phyloP scores from a whole-genome alignment of 2,329 filamentous ascomycete genomes.

The Fusarium tupiense region DNA sequence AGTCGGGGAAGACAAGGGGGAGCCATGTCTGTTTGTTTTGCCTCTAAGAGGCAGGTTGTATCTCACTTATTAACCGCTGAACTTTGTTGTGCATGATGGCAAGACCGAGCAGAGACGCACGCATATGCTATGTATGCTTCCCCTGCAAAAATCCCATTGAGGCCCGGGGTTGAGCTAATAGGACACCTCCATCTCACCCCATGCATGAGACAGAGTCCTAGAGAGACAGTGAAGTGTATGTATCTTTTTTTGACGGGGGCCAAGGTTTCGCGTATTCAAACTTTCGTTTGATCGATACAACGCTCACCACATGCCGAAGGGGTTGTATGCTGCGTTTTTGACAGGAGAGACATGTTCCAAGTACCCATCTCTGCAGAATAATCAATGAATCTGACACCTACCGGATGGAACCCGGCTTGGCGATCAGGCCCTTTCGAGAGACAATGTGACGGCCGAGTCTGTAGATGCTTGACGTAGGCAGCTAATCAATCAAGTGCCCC shows the following conservation, averaged over 20 bases:
- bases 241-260: not conserved
- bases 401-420: not conserved
- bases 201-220: not conserved
- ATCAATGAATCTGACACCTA: not conserved
- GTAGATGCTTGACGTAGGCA: not conserved
- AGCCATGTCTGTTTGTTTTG: not conserved
- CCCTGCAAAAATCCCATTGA: not conserved
- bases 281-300: not conserved
- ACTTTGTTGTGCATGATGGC: not conserved
- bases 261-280: not conserved
- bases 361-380: not conserved
- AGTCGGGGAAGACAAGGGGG: not conserved
- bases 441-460: not conserved
- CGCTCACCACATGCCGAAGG: not conserved
- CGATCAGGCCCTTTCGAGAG: not conserved
- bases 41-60: not conserved
- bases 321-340: not conserved
- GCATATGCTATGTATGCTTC: not conserved
- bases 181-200: not conserved
- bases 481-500: not conserved
- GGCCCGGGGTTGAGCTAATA: not conserved
- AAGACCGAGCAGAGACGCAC: not conserved
- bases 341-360: not conserved
- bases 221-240: not conserved
- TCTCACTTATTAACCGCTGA: not conserved